A percentile compares a stretch with the other conserved stretches of the same genome.
Evolutionary conservation across 2,329 filamentous ascomycete species (phyloP).

Genomic region (Nothomitra cinnamomea): DNA sequence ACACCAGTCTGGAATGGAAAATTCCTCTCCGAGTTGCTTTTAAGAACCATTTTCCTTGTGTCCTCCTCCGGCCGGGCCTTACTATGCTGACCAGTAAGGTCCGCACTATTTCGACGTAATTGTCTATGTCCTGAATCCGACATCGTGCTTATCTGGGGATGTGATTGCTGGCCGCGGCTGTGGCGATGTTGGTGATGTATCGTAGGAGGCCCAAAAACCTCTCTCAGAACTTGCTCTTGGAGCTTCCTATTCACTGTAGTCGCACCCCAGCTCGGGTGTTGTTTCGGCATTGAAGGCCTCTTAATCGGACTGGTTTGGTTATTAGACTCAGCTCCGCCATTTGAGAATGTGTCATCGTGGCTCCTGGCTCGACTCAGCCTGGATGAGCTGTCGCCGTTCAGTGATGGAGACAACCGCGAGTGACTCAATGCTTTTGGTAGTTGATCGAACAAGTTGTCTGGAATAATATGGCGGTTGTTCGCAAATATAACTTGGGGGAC

Average conservation of each 20-base stretch:
- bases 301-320: neutral
- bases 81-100: constrained; percentile 12
- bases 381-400: neutral
- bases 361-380: neutral
- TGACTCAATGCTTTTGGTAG: neutral
- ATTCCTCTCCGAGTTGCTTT: neutral
- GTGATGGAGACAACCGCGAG: neutral
- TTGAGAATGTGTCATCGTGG: neutral
- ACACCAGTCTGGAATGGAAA: neutral
- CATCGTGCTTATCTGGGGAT: constrained; percentile 30
- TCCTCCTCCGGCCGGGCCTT: constrained; percentile 10
- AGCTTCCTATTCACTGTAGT: constrained; percentile 80
- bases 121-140: constrained; percentile 8
- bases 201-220: constrained; percentile 73
- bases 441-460: constrained; percentile 56
- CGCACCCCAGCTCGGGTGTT: constrained; percentile 55
- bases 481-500: constrained; percentile 86
- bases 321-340: neutral
- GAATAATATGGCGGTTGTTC: constrained; percentile 86
- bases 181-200: constrained; percentile 65
- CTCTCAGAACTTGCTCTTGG: constrained; percentile 79
- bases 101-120: constrained; percentile 12
- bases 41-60: neutral
- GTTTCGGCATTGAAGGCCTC: constrained; percentile 7
- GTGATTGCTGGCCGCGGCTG: constrained; percentile 46